Percentiles rank a stretch among this genome's conserved stretches.
phyloP scores from a whole-genome alignment of 306 rosid species.

The Prunus armeniaca region DNA sequence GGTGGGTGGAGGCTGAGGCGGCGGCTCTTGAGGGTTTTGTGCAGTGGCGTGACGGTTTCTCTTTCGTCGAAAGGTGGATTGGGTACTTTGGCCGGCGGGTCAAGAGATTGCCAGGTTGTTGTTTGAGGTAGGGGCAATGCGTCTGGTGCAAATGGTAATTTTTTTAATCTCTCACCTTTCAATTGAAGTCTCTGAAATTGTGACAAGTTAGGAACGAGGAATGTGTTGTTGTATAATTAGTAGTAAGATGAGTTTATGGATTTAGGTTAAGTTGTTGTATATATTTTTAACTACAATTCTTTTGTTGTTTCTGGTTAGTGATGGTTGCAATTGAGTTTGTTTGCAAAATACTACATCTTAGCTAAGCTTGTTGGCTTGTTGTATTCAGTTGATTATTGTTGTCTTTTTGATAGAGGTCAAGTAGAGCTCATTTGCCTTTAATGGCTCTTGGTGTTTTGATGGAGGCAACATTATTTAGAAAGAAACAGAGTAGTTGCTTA shows the following conservation, averaged over 20 bases:
- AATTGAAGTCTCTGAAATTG: not conserved
- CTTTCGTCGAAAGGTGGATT: constrained; percentile 34
- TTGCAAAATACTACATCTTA: no score
- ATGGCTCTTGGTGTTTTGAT: no score
- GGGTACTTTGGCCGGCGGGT: constrained; percentile 45
- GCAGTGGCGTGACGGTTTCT: constrained; percentile 39
- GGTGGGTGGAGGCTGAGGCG: constrained; percentile 76
- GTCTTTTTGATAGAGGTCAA: no score
- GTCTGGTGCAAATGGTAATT: not conserved
- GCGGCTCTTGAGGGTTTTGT: constrained; percentile 49
- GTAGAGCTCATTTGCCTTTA: no score
- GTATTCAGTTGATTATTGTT: no score
- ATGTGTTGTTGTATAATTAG: not conserved
- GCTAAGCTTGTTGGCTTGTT: no score
- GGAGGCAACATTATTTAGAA: no score
- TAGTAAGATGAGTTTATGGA: not conserved
- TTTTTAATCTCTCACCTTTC: not conserved
- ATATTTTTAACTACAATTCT: not conserved
- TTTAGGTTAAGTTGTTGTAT: not conserved
- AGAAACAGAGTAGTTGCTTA: no score
- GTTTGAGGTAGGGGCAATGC: constrained; percentile 23
- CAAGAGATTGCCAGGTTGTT: constrained; percentile 59
- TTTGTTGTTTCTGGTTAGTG: not conserved
- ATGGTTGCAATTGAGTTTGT: not conserved
- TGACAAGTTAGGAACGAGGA: not conserved